These are phyloP conservation scores for Paratinospora sagittata DNA, from an alignment of 164 flowering plant species.

Conservation along the genomic window DNA sequence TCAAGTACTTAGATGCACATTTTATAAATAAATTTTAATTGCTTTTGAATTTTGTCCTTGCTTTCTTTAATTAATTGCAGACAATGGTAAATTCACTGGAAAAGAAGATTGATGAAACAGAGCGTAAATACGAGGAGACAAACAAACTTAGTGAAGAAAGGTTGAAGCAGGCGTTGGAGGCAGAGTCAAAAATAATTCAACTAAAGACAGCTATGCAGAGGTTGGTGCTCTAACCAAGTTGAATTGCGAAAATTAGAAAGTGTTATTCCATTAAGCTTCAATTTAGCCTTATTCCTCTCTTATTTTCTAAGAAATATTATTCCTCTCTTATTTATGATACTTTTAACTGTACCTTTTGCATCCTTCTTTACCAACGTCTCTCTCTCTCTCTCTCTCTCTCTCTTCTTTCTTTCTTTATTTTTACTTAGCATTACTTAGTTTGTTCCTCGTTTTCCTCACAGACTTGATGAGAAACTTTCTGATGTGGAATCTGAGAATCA, in stretches of 20 bases:
- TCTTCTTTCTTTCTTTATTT: background rate
- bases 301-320: background rate
- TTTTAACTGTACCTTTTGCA: background rate
- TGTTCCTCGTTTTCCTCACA: conserved; percentile 21
- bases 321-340: background rate
- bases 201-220: conserved; percentile 81
- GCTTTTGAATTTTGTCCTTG: conserved; percentile 3
- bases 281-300: background rate
- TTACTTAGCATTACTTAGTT: background rate
- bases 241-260: background rate
- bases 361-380: background rate
- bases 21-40: background rate
- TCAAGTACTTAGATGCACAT: background rate
- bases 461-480: conserved; percentile 79
- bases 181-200: conserved; percentile 71
- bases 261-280: background rate
- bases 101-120: conserved; percentile 83
- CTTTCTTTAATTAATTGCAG: conserved; percentile 19
- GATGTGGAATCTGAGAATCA: conserved; percentile 79
- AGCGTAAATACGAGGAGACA: conserved; percentile 75
- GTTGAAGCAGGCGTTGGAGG: conserved; percentile 81
- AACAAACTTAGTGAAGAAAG: conserved; percentile 83
- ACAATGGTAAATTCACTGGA: conserved; percentile 71
- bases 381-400: background rate
- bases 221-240: conserved; percentile 25